Evolutionary conservation across 2,329 filamentous ascomycete species (phyloP), one percentile per base, ranked within the genome.

Genomic region (Aspergillus caelatus): DNA sequence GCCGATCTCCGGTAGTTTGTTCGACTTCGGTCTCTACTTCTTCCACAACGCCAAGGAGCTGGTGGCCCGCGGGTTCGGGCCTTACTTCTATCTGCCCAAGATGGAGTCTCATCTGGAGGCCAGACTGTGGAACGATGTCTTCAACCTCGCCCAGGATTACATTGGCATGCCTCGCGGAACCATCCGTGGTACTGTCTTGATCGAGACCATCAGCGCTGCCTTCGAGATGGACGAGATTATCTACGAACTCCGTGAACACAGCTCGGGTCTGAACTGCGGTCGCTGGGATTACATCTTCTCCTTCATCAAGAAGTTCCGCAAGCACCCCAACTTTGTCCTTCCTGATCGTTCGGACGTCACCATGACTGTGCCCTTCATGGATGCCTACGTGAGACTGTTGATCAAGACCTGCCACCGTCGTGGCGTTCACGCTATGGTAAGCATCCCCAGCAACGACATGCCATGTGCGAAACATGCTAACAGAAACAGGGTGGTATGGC

Each of bases 191-290:
- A 99, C 95, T 3, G 94, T 98, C 45, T 84, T 99, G 72, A 98
- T 99, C 75, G 95, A 99, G 87, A 98, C 95, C 62, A 98, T 99
- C 79, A 87, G 94, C 50, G 95, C 95, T 48, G 95, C 94, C 19
- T 99, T 99, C 75, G 95, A 99, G 86, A 99, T 99, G 95, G 95
- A 99, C 74, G 95, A 99, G 88, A 98, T 99, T 81, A 98, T 99
- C 82, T 99, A 97, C 81, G 95, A 98, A 84, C 90, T 99, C 70
- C 91, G 95, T 65, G 94, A 98, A 77, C 95, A 99, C 85, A 94
- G 90, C 79, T 91, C 94, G 8, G 95, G 95, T 55, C 88, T 99
- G 75, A 99, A 99, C 88, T 98, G 95, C 81, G 95, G 95, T 68
- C 91, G 95, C 71, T 99, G 95, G 95, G 95, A 99, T 78, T 99